Base-by-base conservation (phyloP, 768 basidiomycete species). In the Trametes gibbosa region DNA sequence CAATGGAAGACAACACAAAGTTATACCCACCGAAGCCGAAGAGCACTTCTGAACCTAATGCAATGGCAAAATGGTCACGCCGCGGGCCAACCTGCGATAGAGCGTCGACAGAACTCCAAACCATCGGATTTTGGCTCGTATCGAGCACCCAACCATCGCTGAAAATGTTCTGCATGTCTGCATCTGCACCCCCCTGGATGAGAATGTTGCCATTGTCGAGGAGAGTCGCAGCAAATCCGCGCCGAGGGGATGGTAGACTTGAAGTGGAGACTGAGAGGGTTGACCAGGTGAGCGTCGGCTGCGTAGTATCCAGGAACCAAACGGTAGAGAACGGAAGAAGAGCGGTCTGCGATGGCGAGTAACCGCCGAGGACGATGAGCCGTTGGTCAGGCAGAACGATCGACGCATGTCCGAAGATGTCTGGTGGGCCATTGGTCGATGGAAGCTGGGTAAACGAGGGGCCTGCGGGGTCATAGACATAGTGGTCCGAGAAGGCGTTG, bases 101-200 rank as follows among this genome's bases (percentile, higher is more conserved):
- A 1, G 74, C 77, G 4, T 74, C 70, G 17, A 86, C 74, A 43
- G 66, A 62, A 8, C 74, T 78, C 91, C 90, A 92, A 1, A 74
- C 74, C 77, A 85, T 82, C 3, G 85, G 82, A 55, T 67, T 77
- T 65, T 77, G 74, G 10, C 75, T 74, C 2, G 82, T 81, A 67
- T 87, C 84, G 35, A 88, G 79, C 53, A 87, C 77, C 85, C 84
- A 89, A 16, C 92, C 94, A 71, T 88, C 87, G 37, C 70, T 75
- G 56, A 78, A 80, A n/a, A 79, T 80, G 3, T 65, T 76, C 65
- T 85, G 80, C 50, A 74, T 63, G 2, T 58, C 67, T 4, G 79
- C 81, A 66, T 90, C 84, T 27, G 83, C 79, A 6, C 94, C 94
- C 5, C 94, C 94, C 21, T 92, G 89, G 16, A 95, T 83, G 56